Base-by-base conservation (phyloP, 2,329 filamentous ascomycete species). In the Diaporthe ampelina region DNA sequence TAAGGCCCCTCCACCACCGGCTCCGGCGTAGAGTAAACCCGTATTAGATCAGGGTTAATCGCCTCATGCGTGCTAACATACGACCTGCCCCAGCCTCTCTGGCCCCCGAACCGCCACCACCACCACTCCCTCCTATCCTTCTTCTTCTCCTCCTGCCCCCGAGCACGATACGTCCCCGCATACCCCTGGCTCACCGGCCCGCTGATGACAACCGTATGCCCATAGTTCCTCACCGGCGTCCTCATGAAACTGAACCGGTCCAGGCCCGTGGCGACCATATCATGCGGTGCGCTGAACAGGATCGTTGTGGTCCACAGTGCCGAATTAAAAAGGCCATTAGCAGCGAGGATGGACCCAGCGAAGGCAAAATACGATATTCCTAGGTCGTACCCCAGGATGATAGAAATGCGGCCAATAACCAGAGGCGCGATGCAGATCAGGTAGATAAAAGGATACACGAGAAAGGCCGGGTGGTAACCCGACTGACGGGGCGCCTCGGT, bases 251-350 rank as follows among this genome's bases (percentile, higher is more conserved):
- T 67, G 50, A 77, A 78, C 8, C 72, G n/a, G 48, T 74, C 73
- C 21, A 78, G 73, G 10, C 77, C 77, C 11, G 76, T 73, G 35
- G 75, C 35, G 3, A 37, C 43, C 26, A 76, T 77, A 52, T 77
- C 76, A n/a, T 72, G 57, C 9, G 75, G 72, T 17, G 68, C 72
- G 67, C 73, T 75, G 63, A 76, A 70, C 26, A 77, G 21, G 26
- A 78, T 77, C 4, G 77, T 78, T 11, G 76, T 75, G 24, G 61
- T 72, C 77, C 77, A 78, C 43, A 78, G 75, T 10, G 75, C 61
- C 8, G 76, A 74, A 70, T 78, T 78, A 29, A 71, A 73, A 3
- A 76, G 73, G 8, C 77, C 77, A 35, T 78, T 76, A 15, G 63
- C 68, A 1, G 76, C 73, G 21, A 78, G 59, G 15, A 76, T 63